phyloP scores from a whole-genome alignment of 179 eudicot species.

The Spinacia oleracea region DNA sequence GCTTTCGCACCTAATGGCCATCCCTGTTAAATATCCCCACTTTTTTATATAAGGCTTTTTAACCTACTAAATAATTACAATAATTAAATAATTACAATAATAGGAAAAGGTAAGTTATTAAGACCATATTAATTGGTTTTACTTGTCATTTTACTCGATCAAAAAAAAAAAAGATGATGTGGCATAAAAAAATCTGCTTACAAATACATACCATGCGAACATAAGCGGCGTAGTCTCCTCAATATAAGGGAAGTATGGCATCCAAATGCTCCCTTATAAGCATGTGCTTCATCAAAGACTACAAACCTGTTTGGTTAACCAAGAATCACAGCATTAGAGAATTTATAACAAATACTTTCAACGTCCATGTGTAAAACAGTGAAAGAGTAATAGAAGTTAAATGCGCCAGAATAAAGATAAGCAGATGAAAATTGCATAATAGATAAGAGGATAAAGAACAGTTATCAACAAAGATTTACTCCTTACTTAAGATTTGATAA shows the following conservation, averaged over 20 bases:
- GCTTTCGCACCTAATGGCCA: too few species aligned
- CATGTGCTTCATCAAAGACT: slow-evolving; percentile 92
- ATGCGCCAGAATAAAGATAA: slow-evolving; percentile 10
- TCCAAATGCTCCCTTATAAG: slow-evolving; percentile 95
- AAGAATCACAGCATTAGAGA: slow-evolving; percentile 14
- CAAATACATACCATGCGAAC: slow-evolving; percentile 77
- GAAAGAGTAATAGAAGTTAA: slow-evolving; percentile 8
- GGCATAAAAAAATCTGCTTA: background rate
- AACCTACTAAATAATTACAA: too few species aligned
- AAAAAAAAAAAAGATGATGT: too few species aligned
- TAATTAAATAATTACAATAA: too few species aligned
- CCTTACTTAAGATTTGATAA: slow-evolving; percentile 80
- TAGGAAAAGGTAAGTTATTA: too few species aligned
- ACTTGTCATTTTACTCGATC: too few species aligned
- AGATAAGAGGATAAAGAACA: background rate
- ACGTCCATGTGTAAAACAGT: background rate
- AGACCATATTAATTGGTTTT: too few species aligned
- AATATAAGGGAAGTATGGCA: slow-evolving; percentile 90
- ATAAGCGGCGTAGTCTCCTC: slow-evolving; percentile 84
- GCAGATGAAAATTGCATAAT: background rate
- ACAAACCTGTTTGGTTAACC: slow-evolving; percentile 53
- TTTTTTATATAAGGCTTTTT: too few species aligned
- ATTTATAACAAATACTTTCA: background rate
- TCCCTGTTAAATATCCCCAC: too few species aligned
- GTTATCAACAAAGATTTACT: slow-evolving; percentile 12